Evolutionary conservation across 257 asterid species (phyloP), one percentile per base, ranked within the genome.

Genomic region (Thymus quinquecostatus): DNA sequence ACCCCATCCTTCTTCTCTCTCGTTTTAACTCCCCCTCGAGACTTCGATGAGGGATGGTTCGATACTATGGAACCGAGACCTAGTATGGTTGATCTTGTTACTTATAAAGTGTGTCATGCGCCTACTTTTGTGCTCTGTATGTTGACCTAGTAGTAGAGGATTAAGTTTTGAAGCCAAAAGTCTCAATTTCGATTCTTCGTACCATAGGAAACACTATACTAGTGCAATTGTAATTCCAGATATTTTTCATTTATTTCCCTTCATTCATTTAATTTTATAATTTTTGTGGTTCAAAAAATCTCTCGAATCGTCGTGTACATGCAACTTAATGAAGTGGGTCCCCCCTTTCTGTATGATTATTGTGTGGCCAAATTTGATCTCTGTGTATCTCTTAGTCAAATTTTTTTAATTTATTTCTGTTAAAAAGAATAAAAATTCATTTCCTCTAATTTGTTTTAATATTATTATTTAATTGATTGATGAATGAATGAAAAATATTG

Each of bases 281-380:
- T 21, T 29, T 68, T 28, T 65, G 40, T 58, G 40, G 60, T 68
- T 71, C 74, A 64, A 33, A 60, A 30, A 60, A 55, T 30, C 60
- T 66, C 48, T 75, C 71, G 75, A 40, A 75, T 59, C 64, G n/a
- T 59, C 64, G n/a, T 63, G 50, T 68, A 53, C 48, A 64, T 71
- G 73, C 57, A 56, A 67, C 38, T 76, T 59, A 68, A 64, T 81
- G 68, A 45, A 28, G 75, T 48, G 73, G 81, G 75, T 3, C 71
- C 81, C 71, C 81, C 10, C 8, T 27, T 21, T 36, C 41, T 56
- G n/a, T 51, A 30, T 54, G 27, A 67, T 49, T 68, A 51, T 29
- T 56, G 61, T 9, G 14, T 29, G 62, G 60, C 40, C 36, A 30
- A 0, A 56, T 56, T 29, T 29, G 41, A 30, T 55, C 6, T n/a